Evolutionary conservation across 176 grass and related monocot species (phyloP).

Genomic region (Olyra latifolia): DNA sequence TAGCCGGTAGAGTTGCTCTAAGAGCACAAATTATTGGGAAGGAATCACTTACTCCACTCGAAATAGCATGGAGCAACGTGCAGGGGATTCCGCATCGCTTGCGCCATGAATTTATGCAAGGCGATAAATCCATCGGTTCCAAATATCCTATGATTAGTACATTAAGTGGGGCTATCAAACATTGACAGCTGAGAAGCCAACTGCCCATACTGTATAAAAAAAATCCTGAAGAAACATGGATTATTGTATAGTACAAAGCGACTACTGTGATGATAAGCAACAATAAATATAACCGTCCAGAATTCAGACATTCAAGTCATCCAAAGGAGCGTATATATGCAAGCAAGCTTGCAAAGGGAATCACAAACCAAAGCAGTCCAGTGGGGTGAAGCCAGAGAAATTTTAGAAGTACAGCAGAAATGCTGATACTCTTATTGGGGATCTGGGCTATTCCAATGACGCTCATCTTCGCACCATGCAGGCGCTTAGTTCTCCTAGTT

Average conservation of each 20-base stretch:
- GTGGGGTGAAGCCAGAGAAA: conserved; percentile 31
- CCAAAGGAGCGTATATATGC: conserved; percentile 45
- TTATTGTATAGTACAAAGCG: neutral
- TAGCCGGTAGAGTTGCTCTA: too few relatives aligned
- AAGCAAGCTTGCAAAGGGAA: conserved; percentile 36
- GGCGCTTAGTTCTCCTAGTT: conserved; percentile 52
- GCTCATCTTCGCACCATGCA: conserved; percentile 61
- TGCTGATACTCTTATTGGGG: conserved; percentile 54
- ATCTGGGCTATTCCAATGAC: conserved; percentile 61
- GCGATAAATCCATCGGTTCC: neutral
- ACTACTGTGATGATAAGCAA: conserved; percentile 20
- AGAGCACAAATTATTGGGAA: neutral
- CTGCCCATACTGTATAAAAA: neutral
- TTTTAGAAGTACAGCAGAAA: conserved; percentile 23
- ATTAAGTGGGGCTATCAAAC: conserved; percentile 11
- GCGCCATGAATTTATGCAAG: neutral
- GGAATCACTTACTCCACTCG: too few relatives aligned
- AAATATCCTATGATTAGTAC: neutral
- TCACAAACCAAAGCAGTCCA: conserved; percentile 25
- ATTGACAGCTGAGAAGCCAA: neutral
- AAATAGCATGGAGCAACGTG: neutral
- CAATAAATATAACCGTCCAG: conserved; percentile 32
- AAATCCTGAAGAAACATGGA: neutral
- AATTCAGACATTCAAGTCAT: conserved; percentile 15
- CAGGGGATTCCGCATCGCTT: neutral